A percentile compares a stretch with the other conserved stretches of the same genome.
Evolutionary conservation across 441 rosid genomes (phyloP).

Genomic region (Syzygium syzygioides): DNA sequence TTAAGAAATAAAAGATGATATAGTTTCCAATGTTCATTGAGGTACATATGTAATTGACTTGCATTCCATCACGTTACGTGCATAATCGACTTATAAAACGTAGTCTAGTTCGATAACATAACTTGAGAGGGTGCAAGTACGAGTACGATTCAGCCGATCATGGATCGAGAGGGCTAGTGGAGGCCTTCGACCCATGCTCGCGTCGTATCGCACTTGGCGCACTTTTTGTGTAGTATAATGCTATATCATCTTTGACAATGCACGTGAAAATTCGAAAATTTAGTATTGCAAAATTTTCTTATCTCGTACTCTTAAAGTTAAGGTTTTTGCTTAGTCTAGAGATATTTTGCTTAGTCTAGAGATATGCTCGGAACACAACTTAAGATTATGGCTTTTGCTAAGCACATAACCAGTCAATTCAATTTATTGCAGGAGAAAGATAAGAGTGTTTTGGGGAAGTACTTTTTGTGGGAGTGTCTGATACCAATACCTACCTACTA

Average conservation of each 20-base stretch:
- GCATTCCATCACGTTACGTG: neutral
- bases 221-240: neutral
- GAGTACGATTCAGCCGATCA: rapidly evolving
- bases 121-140: rapidly evolving
- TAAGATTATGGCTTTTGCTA: neutral
- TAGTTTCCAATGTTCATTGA: neutral
- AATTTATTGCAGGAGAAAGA: neutral
- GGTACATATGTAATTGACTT: neutral
- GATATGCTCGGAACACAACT: neutral
- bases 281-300: neutral
- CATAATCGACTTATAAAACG: neutral
- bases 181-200: neutral
- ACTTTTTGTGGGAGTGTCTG: neutral
- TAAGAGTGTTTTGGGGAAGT: neutral
- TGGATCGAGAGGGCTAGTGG: too few species aligned
- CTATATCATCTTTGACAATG: too few species aligned
- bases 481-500: neutral
- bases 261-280: neutral
- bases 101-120: neutral
- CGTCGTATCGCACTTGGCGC: neutral
- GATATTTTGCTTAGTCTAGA: neutral
- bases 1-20: neutral
- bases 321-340: neutral
- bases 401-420: neutral
- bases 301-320: neutral